Base-by-base conservation (phyloP, 179 eudicot genomes). In the Beta macrorhiza region DNA sequence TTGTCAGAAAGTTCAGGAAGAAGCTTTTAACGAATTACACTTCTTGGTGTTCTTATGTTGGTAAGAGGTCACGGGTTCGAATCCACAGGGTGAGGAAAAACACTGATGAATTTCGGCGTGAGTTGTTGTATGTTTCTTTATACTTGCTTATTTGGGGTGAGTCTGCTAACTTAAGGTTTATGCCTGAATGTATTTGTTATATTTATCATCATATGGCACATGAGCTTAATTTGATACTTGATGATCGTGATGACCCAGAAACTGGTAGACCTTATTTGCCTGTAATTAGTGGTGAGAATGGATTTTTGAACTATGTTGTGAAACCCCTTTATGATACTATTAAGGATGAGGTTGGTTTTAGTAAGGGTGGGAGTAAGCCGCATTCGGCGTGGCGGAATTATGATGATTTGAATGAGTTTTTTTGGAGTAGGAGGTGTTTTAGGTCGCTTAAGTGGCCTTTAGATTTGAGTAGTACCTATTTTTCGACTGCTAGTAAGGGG, bases 371-470 rank as follows among this genome's bases (percentile, higher is more conserved):
- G 75, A 89, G 88, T 29, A 91, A 89, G 75, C 99, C 98, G 0
- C 99, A 96, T 74, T 89, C 97, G 8, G 99, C 99, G 19, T 96
- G 99, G 99, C 74, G 99, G 47, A 96, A 96, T 53, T 96, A 96
- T 84, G 98, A 96, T 82, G 99, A 96, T 83, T 85, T 96, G 56
- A 96, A 96, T 69, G 99, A 96, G 89, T 96, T 75, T 74, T 96
- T 96, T 82, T 93, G 98, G 98, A 89, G 92, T 81, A 88, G 89
- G 83, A 88, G 81, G 84, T 96, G 98, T 76, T 90, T 96, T 65
- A 79, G 71, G 86, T 83, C 86, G 7, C 74, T 96, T 14, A 90
- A 90, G 22, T 93, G 98, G 99, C 99, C 99, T 0, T 74, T 94
- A 86, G 90, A 93, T 79, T 67, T 86, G 86, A 82, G 89, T 13